Base-by-base conservation (phyloP, 495 filamentous ascomycete species). In the Aspergillus avenaceus region DNA sequence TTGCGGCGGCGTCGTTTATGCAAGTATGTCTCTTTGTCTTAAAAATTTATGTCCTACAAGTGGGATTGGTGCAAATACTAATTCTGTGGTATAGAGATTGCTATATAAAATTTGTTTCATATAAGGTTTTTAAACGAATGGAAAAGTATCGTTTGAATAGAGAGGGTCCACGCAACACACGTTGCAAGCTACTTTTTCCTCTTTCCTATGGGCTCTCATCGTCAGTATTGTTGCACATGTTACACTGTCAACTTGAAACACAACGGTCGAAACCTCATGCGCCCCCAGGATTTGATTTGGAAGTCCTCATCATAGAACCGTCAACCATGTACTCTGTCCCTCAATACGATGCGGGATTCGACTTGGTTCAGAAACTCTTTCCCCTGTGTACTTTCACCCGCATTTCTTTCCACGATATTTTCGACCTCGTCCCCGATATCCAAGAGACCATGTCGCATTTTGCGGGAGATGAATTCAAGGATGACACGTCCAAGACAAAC, bases 141-240 rank as follows among this genome's bases (percentile, higher is more conserved):
- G 86, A 88, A 59, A 73, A 70, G 37, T 86, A 83, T 65, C 75
- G 59, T 63, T 71, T 56, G 41, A 59, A 54, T 58, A 64, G 54
- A 52, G 67, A 51, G 41, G 55, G 59, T 47, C 67, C 54, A 41
- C 56, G 64, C 37, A 59, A 65, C 36, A 41, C 65, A 26, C 69
- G 75, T 45, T 71, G 72, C 41, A 79, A 74, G 42, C 74, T 95
- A 22, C 73, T 96, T 2, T 67, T 97, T 12, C 88, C 90, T 1
- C 58, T 96, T 4, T 96, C 91, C 1, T 83, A 90, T 53, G 93
- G 95, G 0, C 73, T 87, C 3, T 93, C 86, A 8, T 97, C 92
- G 0, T 76, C 84, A n/a, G 75, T 80, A 7, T 71, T 98, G 19
- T 67, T 97, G 24, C 79, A 91, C 59, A 74, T 97, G 14, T 70